These are phyloP conservation scores for Dicorynia guianensis DNA, from an alignment of 306 rosid species.

Conservation along the genomic window DNA sequence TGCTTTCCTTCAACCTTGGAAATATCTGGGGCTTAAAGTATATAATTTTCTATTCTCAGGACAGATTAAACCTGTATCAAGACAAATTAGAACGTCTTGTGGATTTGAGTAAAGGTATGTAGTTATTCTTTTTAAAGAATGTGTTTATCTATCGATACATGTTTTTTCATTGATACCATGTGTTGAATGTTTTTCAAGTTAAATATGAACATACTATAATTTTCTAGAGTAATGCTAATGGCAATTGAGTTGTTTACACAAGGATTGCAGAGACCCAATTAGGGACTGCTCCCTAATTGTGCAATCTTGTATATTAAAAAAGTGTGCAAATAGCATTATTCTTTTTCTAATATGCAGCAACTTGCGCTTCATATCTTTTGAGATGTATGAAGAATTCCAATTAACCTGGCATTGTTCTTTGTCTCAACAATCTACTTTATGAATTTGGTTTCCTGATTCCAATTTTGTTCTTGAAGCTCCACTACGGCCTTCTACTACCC, in stretches of 20 bases:
- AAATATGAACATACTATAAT: background rate
- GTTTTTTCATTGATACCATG: too few species aligned
- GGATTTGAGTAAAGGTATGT: conserved; percentile 73
- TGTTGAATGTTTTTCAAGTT: conserved; percentile 12
- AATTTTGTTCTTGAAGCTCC: conserved; percentile 76
- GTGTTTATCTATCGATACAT: background rate
- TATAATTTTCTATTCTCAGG: conserved; percentile 54
- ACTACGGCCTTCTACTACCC: conserved; percentile 79
- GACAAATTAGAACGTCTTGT: conserved; percentile 66
- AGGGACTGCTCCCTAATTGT: too few species aligned
- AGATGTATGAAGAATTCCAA: conserved; percentile 13
- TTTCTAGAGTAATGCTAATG: too few species aligned
- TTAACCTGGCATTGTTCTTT: conserved; percentile 32
- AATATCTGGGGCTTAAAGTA: conserved; percentile 25
- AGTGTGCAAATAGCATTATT: too few species aligned
- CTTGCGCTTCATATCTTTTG: background rate
- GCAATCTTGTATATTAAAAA: too few species aligned
- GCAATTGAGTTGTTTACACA: too few species aligned
- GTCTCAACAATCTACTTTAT: conserved; percentile 13
- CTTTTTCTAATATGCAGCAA: background rate
- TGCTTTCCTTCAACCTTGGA: conserved; percentile 29
- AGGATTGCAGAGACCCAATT: too few species aligned
- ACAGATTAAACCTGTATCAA: conserved; percentile 72
- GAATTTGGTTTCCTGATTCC: conserved; percentile 39
- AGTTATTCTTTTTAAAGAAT: conserved; percentile 18